A percentile compares a stretch with the other conserved stretches of the same genome.
Conservation (phyloP, 495 filamentous ascomycete genomes). For the Glutinoglossum americanum region DNA sequence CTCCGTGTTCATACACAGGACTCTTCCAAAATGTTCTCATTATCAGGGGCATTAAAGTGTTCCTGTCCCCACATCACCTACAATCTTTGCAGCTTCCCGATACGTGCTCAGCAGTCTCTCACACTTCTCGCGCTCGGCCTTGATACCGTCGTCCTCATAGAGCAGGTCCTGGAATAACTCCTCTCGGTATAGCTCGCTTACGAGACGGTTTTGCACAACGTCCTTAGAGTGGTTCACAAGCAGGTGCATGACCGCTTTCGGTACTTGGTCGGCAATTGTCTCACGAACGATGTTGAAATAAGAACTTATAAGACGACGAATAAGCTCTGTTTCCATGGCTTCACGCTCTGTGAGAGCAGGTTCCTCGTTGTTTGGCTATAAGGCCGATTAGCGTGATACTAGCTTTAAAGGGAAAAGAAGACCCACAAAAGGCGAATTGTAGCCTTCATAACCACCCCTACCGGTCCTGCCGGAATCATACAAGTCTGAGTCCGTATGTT, state of each 20-base stretch:
- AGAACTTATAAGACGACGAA: constrained; percentile 82
- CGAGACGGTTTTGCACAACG: constrained; percentile 85
- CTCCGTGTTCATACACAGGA: not conserved
- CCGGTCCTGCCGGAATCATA: not conserved
- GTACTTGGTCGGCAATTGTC: constrained; percentile 91
- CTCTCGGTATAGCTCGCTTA: constrained; percentile 90
- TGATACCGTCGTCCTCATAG: constrained; percentile 93
- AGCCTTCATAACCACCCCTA: not conserved
- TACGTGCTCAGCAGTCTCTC: constrained; percentile 87
- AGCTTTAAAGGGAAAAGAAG: not conserved
- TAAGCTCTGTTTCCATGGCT: constrained; percentile 90
- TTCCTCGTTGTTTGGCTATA: constrained; percentile 26
- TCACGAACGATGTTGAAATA: constrained; percentile 99
- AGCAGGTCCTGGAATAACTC: constrained; percentile 79
- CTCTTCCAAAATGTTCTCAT: not conserved
- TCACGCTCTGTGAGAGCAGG: constrained; percentile 86
- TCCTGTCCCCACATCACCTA: constrained; percentile 50
- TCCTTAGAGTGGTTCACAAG: constrained; percentile 97
- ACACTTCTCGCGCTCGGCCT: constrained; percentile 94
- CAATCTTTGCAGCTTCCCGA: constrained; percentile 90
- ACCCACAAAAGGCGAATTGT: constrained; percentile 1
- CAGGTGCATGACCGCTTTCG: constrained; percentile 97
- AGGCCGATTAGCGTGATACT: not conserved
- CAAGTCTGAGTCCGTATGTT: not conserved
- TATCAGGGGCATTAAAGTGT: not conserved